Evolutionary conservation across 352 stramenopile species (phyloP), one percentile per base, ranked within the genome.

Genomic region (Ophiocytium majus): DNA sequence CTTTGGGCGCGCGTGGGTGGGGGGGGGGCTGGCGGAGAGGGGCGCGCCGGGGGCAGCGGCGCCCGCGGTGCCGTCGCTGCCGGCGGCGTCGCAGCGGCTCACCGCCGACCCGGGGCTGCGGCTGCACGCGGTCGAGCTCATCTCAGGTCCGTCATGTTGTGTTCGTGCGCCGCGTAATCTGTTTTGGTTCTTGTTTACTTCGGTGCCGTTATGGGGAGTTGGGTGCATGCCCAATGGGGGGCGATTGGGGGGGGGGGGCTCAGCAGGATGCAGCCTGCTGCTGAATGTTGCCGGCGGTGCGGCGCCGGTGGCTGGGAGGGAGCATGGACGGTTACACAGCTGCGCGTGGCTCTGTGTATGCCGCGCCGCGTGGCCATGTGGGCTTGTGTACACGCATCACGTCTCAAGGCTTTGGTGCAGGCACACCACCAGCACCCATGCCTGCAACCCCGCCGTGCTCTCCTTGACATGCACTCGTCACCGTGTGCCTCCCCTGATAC

Each of bases 1-100:
- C 35, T 78, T 78, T 78, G 66, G 66, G 5, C 66, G 66, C 66
- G 35, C 35, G 66, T 78, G 66, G 66, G 66, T 78, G 5, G 32
- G 32, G 5, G 66, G 66, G 5, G 35, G 32, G 5, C 35, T 78
- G 35, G 5, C 5, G 32, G 66, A 78, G 35, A 5, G 66, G 5
- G 66, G 5, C 14, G 66, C 32, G 5, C 5, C 66, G 35, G 66
- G 66, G 5, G 5, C 5, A 5, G 66, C 66, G 66, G 66, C 35
- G 66, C 32, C 32, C 5, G 66, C 66, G 66, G 5, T 43, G 32
- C 32, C 66, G 35, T 17, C 32, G 32, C 35, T 78, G 35, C 32
- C 5, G 32, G 32, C 32, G 35, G 35, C 35, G 32, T 78, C 66
- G 35, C 32, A 43, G 66, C 32, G 32, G 32, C 35, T 35, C 35